Percentiles rank a stretch among this genome's conserved stretches.
These are phyloP conservation scores for Leishmania aethiopica DNA, from an alignment of 208 protist species.

Conservation along the genomic window DNA sequence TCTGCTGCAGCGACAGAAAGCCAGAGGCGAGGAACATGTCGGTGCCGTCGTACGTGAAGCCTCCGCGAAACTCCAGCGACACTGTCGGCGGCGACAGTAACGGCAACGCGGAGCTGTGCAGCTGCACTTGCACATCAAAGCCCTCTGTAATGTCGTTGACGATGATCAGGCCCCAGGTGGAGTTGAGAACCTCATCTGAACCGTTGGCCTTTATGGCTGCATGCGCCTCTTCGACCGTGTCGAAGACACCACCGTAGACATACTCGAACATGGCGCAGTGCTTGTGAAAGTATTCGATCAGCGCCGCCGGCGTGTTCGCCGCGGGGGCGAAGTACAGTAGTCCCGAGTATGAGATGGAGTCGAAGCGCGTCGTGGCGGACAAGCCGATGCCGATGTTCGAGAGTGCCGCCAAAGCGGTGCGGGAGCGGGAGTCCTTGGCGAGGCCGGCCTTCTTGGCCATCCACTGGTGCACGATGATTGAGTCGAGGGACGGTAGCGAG, in stretches of 20 bases:
- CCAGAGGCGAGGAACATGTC: conserved; percentile 82
- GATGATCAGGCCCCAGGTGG: conserved; percentile 33
- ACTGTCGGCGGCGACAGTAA: conserved; percentile 27
- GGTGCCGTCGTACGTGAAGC: conserved; percentile 44
- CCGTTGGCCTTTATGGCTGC: conserved; percentile 31
- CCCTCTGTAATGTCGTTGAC: conserved; percentile 37
- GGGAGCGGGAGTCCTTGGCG: conserved; percentile 12
- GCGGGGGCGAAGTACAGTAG: conserved; percentile 62
- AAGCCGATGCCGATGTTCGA: conserved; percentile 35
- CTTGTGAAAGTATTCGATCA: conserved; percentile 42
- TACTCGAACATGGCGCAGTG: conserved; percentile 44
- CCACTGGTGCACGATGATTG: conserved; percentile 66
- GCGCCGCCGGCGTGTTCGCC: conserved; percentile 36
- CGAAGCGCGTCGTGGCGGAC: conserved; percentile 44
- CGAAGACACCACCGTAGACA: conserved; percentile 70
- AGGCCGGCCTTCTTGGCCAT: conserved; percentile 52
- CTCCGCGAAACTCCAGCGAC: conserved; percentile 40
- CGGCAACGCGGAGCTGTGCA: conserved; percentile 63
- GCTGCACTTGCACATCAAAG: conserved; percentile 72
- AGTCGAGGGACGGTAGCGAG: conserved; percentile 47
- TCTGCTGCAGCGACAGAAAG: conserved; percentile 68
- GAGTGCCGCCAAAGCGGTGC: conserved; percentile 34
- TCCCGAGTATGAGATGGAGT: conserved; percentile 58
- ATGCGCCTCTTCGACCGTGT: conserved; percentile 56
- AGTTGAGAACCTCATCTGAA: conserved; percentile 10